A percentile compares a stretch with the other conserved stretches of the same genome.
Evolutionary conservation across 2,329 filamentous ascomycete genomes (phyloP).

Genomic region (Alternaria arbusti): DNA sequence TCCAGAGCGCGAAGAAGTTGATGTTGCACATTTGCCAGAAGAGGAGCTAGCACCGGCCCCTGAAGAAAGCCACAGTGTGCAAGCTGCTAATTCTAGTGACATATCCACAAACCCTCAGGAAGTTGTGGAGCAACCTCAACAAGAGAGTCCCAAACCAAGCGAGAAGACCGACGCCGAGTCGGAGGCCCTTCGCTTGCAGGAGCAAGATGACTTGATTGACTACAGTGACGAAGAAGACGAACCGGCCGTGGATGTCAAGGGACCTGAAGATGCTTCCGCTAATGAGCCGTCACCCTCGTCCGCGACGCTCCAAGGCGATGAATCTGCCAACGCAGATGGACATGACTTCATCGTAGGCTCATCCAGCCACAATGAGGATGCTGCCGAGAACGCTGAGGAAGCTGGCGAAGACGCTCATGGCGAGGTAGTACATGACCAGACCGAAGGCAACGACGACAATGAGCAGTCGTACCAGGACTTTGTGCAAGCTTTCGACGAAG

Average conservation of each 20-base stretch:
- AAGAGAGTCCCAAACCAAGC: background rate
- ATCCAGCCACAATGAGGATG: slow-evolving; percentile 1
- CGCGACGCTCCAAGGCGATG: slow-evolving; percentile 44
- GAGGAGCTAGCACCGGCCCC: background rate
- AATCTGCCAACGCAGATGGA: slow-evolving; percentile 20
- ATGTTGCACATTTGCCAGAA: background rate
- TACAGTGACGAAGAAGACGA: slow-evolving; percentile 58
- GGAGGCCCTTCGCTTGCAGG: slow-evolving; percentile 22
- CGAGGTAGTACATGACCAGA: slow-evolving; percentile 12
- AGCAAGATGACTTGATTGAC: slow-evolving; percentile 55
- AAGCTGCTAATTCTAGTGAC: slow-evolving; percentile 1
- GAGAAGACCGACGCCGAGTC: slow-evolving; percentile 1
- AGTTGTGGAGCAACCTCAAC: background rate
- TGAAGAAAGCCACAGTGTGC: background rate
- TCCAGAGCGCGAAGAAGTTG: background rate
- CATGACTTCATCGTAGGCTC: background rate
- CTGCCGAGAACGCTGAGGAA: slow-evolving; percentile 6
- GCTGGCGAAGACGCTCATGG: background rate
- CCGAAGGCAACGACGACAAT: slow-evolving; percentile 17
- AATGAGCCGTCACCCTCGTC: slow-evolving; percentile 36
- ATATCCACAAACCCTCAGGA: background rate
- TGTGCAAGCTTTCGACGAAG: slow-evolving; percentile 18
- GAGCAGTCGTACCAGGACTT: slow-evolving; percentile 26
- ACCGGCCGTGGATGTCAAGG: slow-evolving; percentile 16
- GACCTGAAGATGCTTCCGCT: slow-evolving; percentile 8